Evolutionary conservation across 805 yeast species (phyloP), one percentile per base, ranked within the genome.

Genomic region (Wickerhamomyces rabaulensis): DNA sequence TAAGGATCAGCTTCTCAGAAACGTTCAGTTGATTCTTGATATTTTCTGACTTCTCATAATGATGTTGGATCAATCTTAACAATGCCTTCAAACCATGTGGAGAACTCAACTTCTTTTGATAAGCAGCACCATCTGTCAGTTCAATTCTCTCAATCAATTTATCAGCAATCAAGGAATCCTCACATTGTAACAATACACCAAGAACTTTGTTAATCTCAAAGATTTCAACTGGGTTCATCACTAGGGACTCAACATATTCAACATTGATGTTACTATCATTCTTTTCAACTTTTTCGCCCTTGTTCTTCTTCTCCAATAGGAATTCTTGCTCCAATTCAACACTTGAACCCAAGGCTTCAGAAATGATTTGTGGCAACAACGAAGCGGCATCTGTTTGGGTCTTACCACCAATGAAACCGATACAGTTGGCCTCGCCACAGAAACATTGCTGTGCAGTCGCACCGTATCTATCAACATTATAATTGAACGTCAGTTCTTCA

Each of bases 391-490:
- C 96, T 2, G 98, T 90, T 68, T 94, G 99, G 3, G 96, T 92
- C 65, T 90, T 91, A 42, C 99, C 99, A 53, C 98, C 99, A 71
- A 92, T 79, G 54, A 85, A 84, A 29, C 97, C 96, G 39, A 89
- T 75, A 75, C 99, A 92, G 65, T 89, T 91, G 25, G 85, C 74
- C 53, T 90, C 95, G 3, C 95, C 97, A 69, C 99, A 92, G 66
- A 86, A 87, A 67, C 99, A 92, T 27, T 87, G 85, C 68, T 94
- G 98, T 13, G 95, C 89, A 48, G 82, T 84, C 2, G 97, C 95
- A 26, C 99, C 99, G 63, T 91, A 92, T 52, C 98, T 74, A 66
- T 92, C 99, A 29, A 94, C 98, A 59, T 92, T 92, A 65, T 92
- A 92, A 55, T 72, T 73, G 52, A 71, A 72, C 1, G 97, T 88